Evolutionary conservation across 139 green algal species (phyloP), one percentile per base, ranked within the genome.

Genomic region (Coelastrella sp.): DNA sequence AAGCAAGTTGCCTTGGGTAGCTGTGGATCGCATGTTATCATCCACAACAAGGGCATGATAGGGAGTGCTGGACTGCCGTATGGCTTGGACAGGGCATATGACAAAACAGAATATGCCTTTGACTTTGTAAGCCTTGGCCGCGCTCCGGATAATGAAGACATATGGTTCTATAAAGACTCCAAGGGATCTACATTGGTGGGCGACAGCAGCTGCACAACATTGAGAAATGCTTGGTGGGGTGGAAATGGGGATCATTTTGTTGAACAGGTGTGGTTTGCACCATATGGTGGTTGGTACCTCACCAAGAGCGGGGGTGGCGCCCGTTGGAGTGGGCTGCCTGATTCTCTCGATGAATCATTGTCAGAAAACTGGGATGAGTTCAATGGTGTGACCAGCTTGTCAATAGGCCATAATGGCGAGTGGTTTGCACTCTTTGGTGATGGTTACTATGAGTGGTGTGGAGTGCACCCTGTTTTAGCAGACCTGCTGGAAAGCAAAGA

Each of bases 371-470:
- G 59, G 59, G 11, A 32, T 27, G 59, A 6, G 11, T 27, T 34
- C 7, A 19, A 7, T 67, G 59, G 59, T 32, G 25, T 67, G 2
- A 67, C 7, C 23, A 27, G 25, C 23, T 32, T 67, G 59, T 67
- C 59, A 34, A 32, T 67, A 11, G 59, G 59, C 23, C 59, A 67
- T 32, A 79, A 79, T 5, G 71, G 40, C 5, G 71, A 79, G 45
- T 79, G 71, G 71, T 79, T 79, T 62, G 71, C 38, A 13, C 32
- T 41, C 40, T 79, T 43, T 63, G 71, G 21, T 11, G 23, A 11
- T 62, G 40, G 71, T 21, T 19, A 63, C 19, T 32, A 13, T 45
- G 8, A 32, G 71, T 37, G 40, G 11, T 17, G 11, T 13, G 71
- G 40, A 38, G 38, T 79, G 38, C 71, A 79, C 40, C 71, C 71